phyloP scores from a whole-genome alignment of 495 filamentous ascomycete genomes.

The Penicillium cosmopolitanum region DNA sequence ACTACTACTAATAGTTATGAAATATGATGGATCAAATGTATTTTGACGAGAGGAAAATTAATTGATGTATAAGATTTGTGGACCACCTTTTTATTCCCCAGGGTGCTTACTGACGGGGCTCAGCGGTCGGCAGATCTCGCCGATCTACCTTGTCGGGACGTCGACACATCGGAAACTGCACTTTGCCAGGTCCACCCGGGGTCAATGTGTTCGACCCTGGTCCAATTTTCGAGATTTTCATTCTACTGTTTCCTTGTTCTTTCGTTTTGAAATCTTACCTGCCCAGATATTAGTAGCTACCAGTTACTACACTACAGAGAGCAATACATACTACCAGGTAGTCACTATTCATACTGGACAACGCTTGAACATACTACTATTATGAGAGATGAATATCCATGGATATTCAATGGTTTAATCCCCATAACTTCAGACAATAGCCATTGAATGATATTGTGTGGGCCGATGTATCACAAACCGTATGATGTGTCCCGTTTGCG shows the following conservation, averaged over 20 bases:
- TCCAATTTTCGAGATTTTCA: background rate
- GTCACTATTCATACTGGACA: no score
- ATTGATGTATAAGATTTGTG: background rate
- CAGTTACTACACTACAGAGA: background rate
- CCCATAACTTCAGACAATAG: background rate
- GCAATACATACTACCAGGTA: no score
- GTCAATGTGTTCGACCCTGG: background rate
- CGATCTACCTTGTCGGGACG: slow-evolving; percentile 23
- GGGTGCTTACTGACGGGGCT: slow-evolving; percentile 1
- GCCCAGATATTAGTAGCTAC: no score
- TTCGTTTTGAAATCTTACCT: no score
- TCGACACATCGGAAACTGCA: slow-evolving; percentile 11
- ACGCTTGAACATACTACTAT: background rate
- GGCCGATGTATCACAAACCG: slow-evolving; percentile 12
- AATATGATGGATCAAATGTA: background rate
- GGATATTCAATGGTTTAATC: no score
- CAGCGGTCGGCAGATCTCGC: slow-evolving; percentile 18
- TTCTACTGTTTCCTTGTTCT: background rate
- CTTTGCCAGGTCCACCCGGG: slow-evolving; percentile 1
- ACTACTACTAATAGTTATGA: background rate
- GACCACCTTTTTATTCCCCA: background rate
- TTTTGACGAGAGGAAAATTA: background rate
- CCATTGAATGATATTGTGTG: background rate
- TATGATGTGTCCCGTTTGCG: slow-evolving; percentile 1
- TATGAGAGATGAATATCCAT: background rate